Evolutionary conservation across 495 filamentous ascomycete species (phyloP).

Genomic region (Neurospora sp.): DNA sequence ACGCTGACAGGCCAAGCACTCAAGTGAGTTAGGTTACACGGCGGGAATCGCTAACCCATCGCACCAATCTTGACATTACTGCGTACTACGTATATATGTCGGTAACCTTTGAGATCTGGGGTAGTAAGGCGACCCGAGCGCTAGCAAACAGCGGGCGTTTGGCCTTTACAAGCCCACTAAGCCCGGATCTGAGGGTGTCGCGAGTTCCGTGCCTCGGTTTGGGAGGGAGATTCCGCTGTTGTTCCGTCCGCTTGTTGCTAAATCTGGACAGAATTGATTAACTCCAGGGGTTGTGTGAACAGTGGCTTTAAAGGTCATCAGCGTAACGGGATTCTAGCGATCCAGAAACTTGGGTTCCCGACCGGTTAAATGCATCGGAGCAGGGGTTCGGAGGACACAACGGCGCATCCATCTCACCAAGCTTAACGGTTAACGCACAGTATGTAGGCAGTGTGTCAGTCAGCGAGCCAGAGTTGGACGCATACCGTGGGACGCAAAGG

Average conservation of each 20-base stretch:
- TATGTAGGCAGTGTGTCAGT: not conserved
- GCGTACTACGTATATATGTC: not conserved
- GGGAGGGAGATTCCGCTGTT: not conserved
- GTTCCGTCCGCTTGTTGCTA: not conserved
- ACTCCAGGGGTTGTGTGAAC: not conserved
- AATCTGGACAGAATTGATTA: not conserved
- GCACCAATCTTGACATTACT: not conserved
- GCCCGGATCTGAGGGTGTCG: not conserved
- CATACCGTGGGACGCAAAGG: not conserved
- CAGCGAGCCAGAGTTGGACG: not conserved
- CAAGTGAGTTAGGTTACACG: not conserved
- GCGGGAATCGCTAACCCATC: not conserved
- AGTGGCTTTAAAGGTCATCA: not conserved
- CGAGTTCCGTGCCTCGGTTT: not conserved
- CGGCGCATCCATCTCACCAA: slow-evolving; percentile 15
- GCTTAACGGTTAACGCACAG: slow-evolving; percentile 5
- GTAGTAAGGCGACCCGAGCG: not conserved
- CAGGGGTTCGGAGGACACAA: slow-evolving; percentile 16
- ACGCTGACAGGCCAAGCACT: not conserved
- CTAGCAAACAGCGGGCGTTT: not conserved
- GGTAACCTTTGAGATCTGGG: not conserved
- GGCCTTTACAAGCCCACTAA: not conserved
- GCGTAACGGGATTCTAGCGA: slow-evolving; percentile 5
- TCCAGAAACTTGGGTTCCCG: slow-evolving; percentile 24
- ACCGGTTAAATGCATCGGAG: slow-evolving; percentile 23